Percentiles rank a stretch among this genome's conserved stretches.
These are phyloP conservation scores for Lepidium aucheri DNA, from an alignment of 345 rosid species.

Conservation along the genomic window DNA sequence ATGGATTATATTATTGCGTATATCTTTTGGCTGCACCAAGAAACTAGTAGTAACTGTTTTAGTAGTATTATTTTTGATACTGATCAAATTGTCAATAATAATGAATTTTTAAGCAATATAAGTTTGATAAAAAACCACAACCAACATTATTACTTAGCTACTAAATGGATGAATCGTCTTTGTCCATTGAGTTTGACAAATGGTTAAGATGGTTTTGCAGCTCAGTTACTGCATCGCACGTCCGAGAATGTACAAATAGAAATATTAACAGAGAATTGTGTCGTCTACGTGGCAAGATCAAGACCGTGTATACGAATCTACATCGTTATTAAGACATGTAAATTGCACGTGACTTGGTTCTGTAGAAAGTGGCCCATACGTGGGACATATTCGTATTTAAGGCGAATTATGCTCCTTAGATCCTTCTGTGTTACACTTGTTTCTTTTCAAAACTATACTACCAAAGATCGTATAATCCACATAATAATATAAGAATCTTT, in stretches of 20 bases:
- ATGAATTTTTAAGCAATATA: background rate
- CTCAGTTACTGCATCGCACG: slow-evolving; percentile 27
- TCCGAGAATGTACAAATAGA: slow-evolving; percentile 14
- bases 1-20: too few relatives aligned
- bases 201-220: slow-evolving; percentile 4
- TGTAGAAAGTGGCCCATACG: slow-evolving; percentile 30
- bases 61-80: background rate
- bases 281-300: slow-evolving; percentile 21
- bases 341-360: slow-evolving; percentile 18
- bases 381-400: slow-evolving; percentile 29
- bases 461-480: background rate
- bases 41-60: too few relatives aligned
- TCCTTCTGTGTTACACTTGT: slow-evolving; percentile 14
- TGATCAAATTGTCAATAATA: background rate
- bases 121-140: too few relatives aligned
- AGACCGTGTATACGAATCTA: background rate
- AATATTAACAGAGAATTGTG: background rate
- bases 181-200: background rate
- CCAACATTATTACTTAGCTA: slow-evolving; percentile 5
- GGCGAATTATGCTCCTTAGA: slow-evolving; percentile 18
- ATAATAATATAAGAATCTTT: background rate
- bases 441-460: background rate
- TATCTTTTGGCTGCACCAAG: too few relatives aligned
- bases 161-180: slow-evolving; percentile 6
- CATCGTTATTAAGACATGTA: slow-evolving; percentile 11